Conservation (phyloP, 352 stramenopile genomes). For the Phytophthora pini region DNA sequence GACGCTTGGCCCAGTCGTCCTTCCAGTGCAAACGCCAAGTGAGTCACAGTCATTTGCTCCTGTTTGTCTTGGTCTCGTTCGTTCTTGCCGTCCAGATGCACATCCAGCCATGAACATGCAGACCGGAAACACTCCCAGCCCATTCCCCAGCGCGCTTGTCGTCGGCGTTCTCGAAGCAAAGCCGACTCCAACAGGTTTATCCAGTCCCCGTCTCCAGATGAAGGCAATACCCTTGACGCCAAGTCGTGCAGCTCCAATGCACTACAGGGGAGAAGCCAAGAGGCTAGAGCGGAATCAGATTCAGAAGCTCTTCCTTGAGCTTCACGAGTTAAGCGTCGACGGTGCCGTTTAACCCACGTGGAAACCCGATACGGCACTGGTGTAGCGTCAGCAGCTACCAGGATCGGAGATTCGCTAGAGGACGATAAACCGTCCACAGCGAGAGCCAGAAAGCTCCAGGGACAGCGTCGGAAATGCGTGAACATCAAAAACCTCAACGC, state of each 20-base stretch:
- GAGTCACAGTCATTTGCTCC: conserved; percentile 32
- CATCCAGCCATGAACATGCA: conserved; percentile 63
- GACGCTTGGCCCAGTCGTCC: conserved; percentile 47
- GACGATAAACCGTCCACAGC: conserved; percentile 23
- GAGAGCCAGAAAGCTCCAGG: conserved; percentile 70
- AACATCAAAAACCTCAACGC: conserved; percentile 69
- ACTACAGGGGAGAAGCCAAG: conserved; percentile 45
- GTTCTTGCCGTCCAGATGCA: conserved; percentile 39
- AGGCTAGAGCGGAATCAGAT: conserved; percentile 12
- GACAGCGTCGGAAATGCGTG: conserved; percentile 58
- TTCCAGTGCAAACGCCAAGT: conserved; percentile 69
- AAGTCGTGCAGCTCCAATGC: conserved; percentile 41
- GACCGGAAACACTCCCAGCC: conserved; percentile 76
- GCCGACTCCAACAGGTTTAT: conserved; percentile 43
- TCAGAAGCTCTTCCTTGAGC: not conserved
- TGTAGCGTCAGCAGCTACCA: conserved; percentile 21
- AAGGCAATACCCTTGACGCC: conserved; percentile 17
- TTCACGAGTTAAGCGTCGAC: conserved; percentile 18
- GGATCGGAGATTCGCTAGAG: conserved; percentile 24
- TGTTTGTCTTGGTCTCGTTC: conserved; percentile 10
- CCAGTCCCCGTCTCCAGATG: conserved; percentile 27
- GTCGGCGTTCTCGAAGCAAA: conserved; percentile 31
- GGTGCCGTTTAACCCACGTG: conserved; percentile 29
- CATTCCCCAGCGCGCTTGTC: conserved; percentile 49
- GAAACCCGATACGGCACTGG: conserved; percentile 32